Conservation (phyloP, 441 rosid species). For the Sinapis alba region DNA sequence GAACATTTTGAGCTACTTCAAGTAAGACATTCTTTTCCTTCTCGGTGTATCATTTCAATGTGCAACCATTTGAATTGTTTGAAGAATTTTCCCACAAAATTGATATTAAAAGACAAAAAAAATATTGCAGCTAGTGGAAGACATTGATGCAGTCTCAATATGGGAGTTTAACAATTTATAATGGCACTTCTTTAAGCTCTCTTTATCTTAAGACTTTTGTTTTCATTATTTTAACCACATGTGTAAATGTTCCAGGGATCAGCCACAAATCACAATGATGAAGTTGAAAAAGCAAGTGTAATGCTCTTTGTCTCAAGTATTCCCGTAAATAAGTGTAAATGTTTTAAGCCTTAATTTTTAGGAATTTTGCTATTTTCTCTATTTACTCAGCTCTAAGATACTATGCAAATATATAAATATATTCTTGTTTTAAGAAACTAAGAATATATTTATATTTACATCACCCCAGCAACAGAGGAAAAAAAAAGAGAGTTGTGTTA, state of each 20-base stretch:
- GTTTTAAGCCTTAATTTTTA: not conserved
- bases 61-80: not conserved
- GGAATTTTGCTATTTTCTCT: not conserved
- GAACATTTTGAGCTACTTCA: slow-evolving; percentile 80
- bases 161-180: slow-evolving; percentile 57
- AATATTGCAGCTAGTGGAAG: slow-evolving; percentile 51
- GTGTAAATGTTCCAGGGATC: slow-evolving; percentile 50
- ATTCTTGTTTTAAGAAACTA: no score
- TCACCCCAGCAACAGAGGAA: no score
- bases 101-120: no score
- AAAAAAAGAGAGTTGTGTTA: no score
- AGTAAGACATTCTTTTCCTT: slow-evolving; percentile 38
- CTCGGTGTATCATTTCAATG: not conserved
- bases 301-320: no score
- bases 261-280: slow-evolving; percentile 73
- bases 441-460: no score
- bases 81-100: not conserved
- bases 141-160: slow-evolving; percentile 62
- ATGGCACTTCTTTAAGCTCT: no score
- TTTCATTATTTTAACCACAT: slow-evolving; percentile 5
- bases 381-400: not conserved
- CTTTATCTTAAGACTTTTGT: not conserved
- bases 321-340: not conserved
- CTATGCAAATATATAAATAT: no score
- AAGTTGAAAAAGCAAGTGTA: slow-evolving; percentile 56